Percentiles rank a stretch among this genome's conserved stretches.
phyloP scores from a whole-genome alignment of 2,329 filamentous ascomycete species.

The Canariomyces notabilis region DNA sequence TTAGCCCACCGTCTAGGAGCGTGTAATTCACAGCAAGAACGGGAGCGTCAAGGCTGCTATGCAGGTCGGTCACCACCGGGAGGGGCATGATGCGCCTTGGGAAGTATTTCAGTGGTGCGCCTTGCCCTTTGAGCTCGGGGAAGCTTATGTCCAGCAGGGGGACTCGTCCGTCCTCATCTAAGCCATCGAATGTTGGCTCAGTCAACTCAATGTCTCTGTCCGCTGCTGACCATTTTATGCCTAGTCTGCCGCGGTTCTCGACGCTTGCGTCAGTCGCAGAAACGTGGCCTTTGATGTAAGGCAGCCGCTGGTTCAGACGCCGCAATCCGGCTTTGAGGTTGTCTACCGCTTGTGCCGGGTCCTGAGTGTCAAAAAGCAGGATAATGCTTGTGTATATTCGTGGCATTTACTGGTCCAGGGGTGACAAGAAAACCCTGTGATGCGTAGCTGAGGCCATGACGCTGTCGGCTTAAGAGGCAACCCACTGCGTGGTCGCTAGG shows the following conservation, averaged over 20 bases:
- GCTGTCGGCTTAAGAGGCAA: too few species aligned
- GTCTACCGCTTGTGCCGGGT: background rate
- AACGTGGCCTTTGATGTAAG: constrained; percentile 9
- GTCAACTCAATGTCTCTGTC: background rate
- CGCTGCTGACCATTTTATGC: background rate
- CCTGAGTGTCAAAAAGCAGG: constrained; percentile 7
- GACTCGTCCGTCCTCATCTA: background rate
- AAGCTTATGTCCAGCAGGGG: background rate
- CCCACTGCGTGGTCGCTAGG: background rate
- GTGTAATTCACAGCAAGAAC: constrained; percentile 8
- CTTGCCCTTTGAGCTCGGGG: background rate
- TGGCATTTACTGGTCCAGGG: constrained; percentile 13
- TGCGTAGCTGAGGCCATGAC: background rate
- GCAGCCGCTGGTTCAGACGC: constrained; percentile 3
- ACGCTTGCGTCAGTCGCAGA: background rate
- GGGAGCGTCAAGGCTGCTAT: background rate
- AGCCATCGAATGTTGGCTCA: background rate
- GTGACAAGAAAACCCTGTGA: background rate
- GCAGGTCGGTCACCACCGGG: background rate
- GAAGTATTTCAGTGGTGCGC: constrained; percentile 11
- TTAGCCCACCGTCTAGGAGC: background rate
- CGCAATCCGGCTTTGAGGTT: constrained; percentile 5
- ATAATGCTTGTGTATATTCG: constrained; percentile 1
- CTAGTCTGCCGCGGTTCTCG: background rate
- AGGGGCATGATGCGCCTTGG: background rate